These are phyloP conservation scores for Rhypophila decipiens DNA, from an alignment of 495 filamentous ascomycete genomes.

Conservation along the genomic window DNA sequence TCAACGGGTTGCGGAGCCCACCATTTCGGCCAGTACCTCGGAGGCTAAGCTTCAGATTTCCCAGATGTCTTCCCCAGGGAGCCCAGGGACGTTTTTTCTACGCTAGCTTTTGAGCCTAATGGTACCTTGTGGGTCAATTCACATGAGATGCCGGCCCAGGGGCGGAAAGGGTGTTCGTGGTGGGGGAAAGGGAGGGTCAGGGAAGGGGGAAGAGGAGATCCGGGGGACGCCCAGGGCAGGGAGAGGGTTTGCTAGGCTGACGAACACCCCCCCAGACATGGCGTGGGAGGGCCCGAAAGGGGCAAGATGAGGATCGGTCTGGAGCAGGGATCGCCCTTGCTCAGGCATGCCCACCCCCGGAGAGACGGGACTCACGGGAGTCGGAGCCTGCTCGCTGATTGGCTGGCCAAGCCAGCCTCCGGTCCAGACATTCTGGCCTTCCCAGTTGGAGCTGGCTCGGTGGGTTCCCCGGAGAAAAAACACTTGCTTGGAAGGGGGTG, in stretches of 20 bases:
- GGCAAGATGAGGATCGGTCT: conserved; percentile 18
- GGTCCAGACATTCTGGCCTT: conserved; percentile 8
- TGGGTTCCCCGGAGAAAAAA: not conserved
- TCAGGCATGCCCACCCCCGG: conserved; percentile 14
- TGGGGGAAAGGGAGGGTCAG: not conserved
- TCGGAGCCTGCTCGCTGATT: conserved; percentile 10
- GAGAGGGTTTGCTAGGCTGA: conserved; percentile 5
- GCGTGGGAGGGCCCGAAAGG: conserved; percentile 13
- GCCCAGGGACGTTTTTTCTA: too few relatives aligned
- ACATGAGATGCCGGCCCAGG: conserved; percentile 8
- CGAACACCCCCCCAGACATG: not conserved
- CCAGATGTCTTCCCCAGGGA: too few relatives aligned
- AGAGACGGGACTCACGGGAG: conserved; percentile 16
- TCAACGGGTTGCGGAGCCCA: conserved; percentile 1
- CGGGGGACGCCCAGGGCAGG: conserved; percentile 1
- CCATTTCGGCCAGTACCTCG: not conserved
- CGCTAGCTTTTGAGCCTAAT: conserved; percentile 12
- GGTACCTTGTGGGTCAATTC: conserved; percentile 4
- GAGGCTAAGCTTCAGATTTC: not conserved
- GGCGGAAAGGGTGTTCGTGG: too few relatives aligned
- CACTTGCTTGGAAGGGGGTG: too few relatives aligned
- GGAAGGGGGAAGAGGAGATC: not conserved
- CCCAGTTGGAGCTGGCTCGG: not conserved
- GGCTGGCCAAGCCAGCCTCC: conserved; percentile 2
- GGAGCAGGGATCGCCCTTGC: conserved; percentile 13